Conservation (phyloP, 495 filamentous ascomycete genomes). For the Cladorrhinum samala region DNA sequence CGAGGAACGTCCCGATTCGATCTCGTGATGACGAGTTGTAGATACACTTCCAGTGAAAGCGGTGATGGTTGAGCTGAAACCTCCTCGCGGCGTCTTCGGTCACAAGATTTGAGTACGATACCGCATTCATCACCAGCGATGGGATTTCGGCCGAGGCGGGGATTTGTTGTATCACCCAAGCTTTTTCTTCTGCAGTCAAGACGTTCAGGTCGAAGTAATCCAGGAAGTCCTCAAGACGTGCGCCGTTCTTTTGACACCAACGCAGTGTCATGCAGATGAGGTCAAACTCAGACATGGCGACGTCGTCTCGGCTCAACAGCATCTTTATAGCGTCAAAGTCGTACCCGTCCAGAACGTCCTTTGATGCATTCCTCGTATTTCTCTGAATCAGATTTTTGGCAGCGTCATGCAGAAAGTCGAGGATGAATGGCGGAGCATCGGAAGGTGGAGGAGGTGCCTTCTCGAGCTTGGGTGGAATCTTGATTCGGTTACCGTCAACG, state of each 20-base stretch:
- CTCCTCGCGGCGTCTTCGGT: conserved; percentile 23
- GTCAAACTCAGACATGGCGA: conserved; percentile 46
- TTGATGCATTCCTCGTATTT: background rate
- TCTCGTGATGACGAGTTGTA: conserved; percentile 31
- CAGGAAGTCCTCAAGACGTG: conserved; percentile 28
- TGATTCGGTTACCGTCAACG: conserved; percentile 46
- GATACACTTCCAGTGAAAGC: conserved; percentile 40
- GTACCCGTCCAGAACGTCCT: conserved; percentile 17
- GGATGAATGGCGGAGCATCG: conserved; percentile 33
- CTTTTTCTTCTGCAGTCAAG: conserved; percentile 35
- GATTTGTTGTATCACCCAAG: conserved; percentile 35
- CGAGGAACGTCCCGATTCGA: conserved; percentile 37
- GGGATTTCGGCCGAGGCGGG: conserved; percentile 23
- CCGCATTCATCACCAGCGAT: conserved; percentile 35
- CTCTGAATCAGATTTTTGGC: conserved; percentile 10
- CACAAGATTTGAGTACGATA: conserved; percentile 37
- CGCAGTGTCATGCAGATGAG: conserved; percentile 35
- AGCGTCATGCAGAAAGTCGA: conserved; percentile 40
- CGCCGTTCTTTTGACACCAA: conserved; percentile 37
- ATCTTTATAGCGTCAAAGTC: conserved; percentile 34
- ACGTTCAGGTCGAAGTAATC: conserved; percentile 40
- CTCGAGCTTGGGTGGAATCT: conserved; percentile 37
- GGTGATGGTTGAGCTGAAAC: conserved; percentile 33
- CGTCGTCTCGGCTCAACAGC: conserved; percentile 34
- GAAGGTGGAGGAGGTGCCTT: conserved; percentile 28